phyloP scores from a whole-genome alignment of 495 filamentous ascomycete species.

The Polyplosphaeria fusca region DNA sequence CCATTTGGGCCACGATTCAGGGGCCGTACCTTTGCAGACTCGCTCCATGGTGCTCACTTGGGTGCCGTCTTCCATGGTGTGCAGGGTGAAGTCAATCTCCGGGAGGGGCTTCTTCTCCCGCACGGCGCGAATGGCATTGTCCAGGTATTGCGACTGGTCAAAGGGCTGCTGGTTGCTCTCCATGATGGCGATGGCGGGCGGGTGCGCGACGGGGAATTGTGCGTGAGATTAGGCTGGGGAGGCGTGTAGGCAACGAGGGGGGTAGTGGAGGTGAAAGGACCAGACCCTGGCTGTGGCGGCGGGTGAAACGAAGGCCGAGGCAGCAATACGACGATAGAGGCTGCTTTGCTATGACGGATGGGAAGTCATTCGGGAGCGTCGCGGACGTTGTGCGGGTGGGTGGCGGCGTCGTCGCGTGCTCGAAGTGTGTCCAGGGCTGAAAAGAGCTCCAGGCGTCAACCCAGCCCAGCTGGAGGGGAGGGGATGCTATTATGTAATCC shows the following conservation, averaged over 20 bases:
- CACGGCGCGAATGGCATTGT: constrained; percentile 65
- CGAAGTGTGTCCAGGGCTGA: constrained; percentile 26
- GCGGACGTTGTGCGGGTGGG: constrained; percentile 13
- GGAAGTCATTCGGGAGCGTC: not conserved
- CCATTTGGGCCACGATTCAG: not conserved
- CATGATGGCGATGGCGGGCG: constrained; percentile 17
- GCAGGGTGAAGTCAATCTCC: constrained; percentile 97
- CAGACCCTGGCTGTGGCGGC: constrained; percentile 21
- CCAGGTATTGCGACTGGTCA: constrained; percentile 39
- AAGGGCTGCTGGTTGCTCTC: constrained; percentile 20
- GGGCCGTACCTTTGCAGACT: constrained; percentile 85
- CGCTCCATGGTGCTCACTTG: constrained; percentile 93
- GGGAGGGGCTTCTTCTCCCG: constrained; percentile 88
- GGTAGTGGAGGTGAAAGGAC: constrained; percentile 12
- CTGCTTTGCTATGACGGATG: not conserved
- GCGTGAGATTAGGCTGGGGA: constrained; percentile 1
- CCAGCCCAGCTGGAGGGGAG: constrained; percentile 15
- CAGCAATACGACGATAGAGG: constrained; percentile 6
- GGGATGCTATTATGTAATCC: not conserved
- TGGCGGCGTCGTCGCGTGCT: constrained; percentile 7
- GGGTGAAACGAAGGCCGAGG: constrained; percentile 26
- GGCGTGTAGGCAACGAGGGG: constrained; percentile 24
- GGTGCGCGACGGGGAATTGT: constrained; percentile 8
- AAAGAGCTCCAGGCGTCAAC: not conserved
- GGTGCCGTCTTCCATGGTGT: constrained; percentile 94